Base-by-base conservation (phyloP, 768 basidiomycete species). In the Tephrocybe rancida region DNA sequence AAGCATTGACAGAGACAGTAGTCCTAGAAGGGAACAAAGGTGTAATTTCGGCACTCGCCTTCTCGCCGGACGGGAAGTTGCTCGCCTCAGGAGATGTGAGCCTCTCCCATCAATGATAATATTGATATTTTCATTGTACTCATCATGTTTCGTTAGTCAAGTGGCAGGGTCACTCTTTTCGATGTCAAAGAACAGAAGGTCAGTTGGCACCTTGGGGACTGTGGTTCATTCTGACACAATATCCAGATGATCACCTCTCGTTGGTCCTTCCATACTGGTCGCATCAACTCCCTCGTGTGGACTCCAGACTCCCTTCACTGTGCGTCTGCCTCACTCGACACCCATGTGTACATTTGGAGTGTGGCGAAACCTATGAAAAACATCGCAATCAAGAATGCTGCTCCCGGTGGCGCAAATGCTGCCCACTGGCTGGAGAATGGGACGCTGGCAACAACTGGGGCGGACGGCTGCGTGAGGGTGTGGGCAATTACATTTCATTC, bases 321-420 rank as follows among this genome's bases (percentile, higher is more conserved):
- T 57, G 95, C 86, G 10, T 94, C 93, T 3, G 94, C 88, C 10
- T 92, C 93, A 18, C 78, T 96, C n/a, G 96, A 98, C 67, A 95
- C 95, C 26, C 84, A 93, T 59, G 84, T 96, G 4, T 97, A 94
- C 64, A 72, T 98, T 22, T 98, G 91, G 85, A 86, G 87, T 58
- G 84, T 92, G 26, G 73, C 73, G 39, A 81, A 84, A 63, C 85
- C 87, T 8, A 71, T 83, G 67, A 85, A 80, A 69, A 90, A 89
- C 59, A 83, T 94, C 30, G 79, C 86, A 24, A 86, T 98, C 67
- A 88, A 86, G 77, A 94, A 94, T 56, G 93, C 91, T 0, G 85
- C 85, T 32, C 85, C 92, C 5, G 91, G 93, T 11, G 95, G 95
- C 8, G 88, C 93, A 2, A 87, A 86, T 55, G 79, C 80, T 18